Evolutionary conservation across 2,329 filamentous ascomycete species (phyloP), one percentile per base, ranked within the genome.

Genomic region (Exophiala lecanii-corni): DNA sequence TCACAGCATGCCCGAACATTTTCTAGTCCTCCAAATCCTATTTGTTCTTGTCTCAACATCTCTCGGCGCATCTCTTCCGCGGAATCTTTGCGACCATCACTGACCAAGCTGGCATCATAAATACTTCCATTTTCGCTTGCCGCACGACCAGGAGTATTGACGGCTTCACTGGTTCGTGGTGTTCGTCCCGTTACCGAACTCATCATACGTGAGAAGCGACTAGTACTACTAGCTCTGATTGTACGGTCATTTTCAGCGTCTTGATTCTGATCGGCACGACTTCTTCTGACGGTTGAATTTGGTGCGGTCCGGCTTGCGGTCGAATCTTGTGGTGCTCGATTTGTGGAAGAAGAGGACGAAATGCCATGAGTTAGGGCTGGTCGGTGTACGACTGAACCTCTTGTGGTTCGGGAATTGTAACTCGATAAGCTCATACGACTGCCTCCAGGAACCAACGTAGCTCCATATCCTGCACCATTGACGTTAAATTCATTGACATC

Each of bases 1-100:
- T 97, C 92, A 66, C 92, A 98, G 70, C 92, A 98, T 47, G 91
- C 89, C 61, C 92, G 77, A 53, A 98, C 92, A 63, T 98, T 96
- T 73, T 97, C 91, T 57, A 97, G 74, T 50, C 82, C 76, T 18
- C 82, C 73, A 54, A 89, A 85, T 41, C 80, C 73, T 57, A 91
- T 84, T 60, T 89, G 82, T 50, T 78, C 63, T 40, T 70, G 64
- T 36, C 66, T 74, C 66, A 91, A 86, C 57, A 91, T 86, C 51
- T 89, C 81, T 51, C 82, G 76, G 43, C 87, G 75, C 44, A 95
- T 63, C 60, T 96, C 88, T 63, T 95, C 88, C 2, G 86, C 86
- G 57, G 83, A 88, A 60, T 91, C 85, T 51, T 83, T 80, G 12
- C 59, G 62, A 26, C 43, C 47, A 31, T 57, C 55, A 37, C 50